Conservation (phyloP, 2,329 filamentous ascomycete species). For the Huntiella savannae region DNA sequence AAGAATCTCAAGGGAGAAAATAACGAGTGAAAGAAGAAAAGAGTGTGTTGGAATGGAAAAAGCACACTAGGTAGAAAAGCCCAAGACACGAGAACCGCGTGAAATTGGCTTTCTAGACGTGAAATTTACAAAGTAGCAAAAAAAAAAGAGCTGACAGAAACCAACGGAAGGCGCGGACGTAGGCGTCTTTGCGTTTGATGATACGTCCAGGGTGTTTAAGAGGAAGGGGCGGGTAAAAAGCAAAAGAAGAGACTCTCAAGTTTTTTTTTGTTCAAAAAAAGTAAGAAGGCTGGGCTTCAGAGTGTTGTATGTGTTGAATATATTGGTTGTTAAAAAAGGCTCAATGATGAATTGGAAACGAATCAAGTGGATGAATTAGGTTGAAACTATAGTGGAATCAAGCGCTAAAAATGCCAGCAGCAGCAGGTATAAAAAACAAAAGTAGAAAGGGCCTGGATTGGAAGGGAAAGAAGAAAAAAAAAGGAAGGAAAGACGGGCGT, state of each 20-base stretch:
- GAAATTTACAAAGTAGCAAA: neutral
- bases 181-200: no score
- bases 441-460: neutral
- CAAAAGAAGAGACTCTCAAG: no score
- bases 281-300: neutral
- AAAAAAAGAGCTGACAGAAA: neutral
- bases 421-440: neutral
- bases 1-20: neutral
- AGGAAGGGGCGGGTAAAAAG: no score
- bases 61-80: no score
- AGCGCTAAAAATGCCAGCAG: slow-evolving; percentile 4
- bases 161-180: neutral
- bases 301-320: neutral
- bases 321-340: neutral
- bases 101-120: no score
- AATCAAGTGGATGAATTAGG: neutral
- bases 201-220: no score
- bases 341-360: neutral
- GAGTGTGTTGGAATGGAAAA: no score
- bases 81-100: no score
- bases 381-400: slow-evolving; percentile 1
- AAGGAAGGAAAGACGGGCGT: neutral
- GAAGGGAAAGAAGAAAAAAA: neutral
- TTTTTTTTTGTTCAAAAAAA: neutral
- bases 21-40: no score